Evolutionary conservation across 768 basidiomycete genomes (phyloP).

Genomic region (Nevesoporus exiguus): DNA sequence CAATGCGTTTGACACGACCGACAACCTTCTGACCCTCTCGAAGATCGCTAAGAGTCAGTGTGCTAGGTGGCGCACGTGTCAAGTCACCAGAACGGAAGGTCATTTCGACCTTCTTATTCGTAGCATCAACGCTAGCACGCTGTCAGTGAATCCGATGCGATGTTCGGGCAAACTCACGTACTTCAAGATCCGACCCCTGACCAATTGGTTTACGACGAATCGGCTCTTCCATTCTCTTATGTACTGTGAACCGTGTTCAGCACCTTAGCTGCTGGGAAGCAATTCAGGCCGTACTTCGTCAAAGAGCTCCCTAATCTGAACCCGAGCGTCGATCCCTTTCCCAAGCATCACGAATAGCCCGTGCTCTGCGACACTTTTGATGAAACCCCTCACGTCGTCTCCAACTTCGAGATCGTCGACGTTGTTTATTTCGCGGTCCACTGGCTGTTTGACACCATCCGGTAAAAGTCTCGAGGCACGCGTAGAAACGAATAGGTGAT

Average conservation of each 20-base stretch:
- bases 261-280: not conserved
- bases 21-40: slow-evolving; percentile 77
- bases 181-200: slow-evolving; percentile 83
- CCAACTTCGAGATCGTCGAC: slow-evolving; percentile 67
- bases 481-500: slow-evolving; percentile 76
- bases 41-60: slow-evolving; percentile 52
- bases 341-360: slow-evolving; percentile 89
- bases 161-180: slow-evolving; percentile 30
- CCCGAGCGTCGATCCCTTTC: slow-evolving; percentile 79
- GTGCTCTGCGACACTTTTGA: slow-evolving; percentile 82
- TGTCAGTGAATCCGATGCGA: slow-evolving; percentile 6
- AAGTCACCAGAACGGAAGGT: slow-evolving; percentile 72
- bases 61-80: slow-evolving; percentile 36
- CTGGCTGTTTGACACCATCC: slow-evolving; percentile 43
- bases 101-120: slow-evolving; percentile 84
- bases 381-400: slow-evolving; percentile 77
- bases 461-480: slow-evolving; percentile 68
- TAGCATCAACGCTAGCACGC: slow-evolving; percentile 58
- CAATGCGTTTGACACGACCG: slow-evolving; percentile 75
- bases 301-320: slow-evolving; percentile 92
- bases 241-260: slow-evolving; percentile 49
- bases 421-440: slow-evolving; percentile 66
- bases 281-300: slow-evolving; percentile 54
- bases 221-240: slow-evolving; percentile 93
- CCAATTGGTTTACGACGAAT: slow-evolving; percentile 78